A percentile compares a stretch with the other conserved stretches of the same genome.
Conservation (phyloP, 179 eudicot species). For the Nepenthes alata region DNA sequence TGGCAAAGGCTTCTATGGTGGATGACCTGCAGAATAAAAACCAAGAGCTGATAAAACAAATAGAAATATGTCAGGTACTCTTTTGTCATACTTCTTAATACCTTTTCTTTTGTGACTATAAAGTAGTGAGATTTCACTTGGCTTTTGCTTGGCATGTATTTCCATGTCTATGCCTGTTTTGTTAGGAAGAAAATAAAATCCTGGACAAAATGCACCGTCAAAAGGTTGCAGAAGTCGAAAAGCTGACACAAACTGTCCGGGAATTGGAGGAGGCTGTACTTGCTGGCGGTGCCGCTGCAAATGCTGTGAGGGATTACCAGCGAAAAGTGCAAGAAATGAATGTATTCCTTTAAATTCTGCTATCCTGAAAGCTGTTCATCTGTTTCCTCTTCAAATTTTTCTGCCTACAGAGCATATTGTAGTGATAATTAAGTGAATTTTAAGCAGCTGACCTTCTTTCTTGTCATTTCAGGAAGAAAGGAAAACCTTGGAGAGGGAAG, state of each 20-base stretch:
- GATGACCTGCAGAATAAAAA: slow-evolving; percentile 92
- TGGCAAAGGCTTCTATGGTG: slow-evolving; percentile 91
- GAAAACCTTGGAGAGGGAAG: slow-evolving; percentile 56
- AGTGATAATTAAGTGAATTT: neutral
- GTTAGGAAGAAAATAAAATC: slow-evolving; percentile 86
- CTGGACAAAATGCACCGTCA: slow-evolving; percentile 88
- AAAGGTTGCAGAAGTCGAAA: slow-evolving; percentile 91
- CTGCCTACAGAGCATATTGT: neutral
- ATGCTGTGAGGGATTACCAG: slow-evolving; percentile 90
- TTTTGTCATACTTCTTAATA: slow-evolving; percentile 1
- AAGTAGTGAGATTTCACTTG: neutral
- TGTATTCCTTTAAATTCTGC: slow-evolving; percentile 16
- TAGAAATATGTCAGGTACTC: slow-evolving; percentile 86
- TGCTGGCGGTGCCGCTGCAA: slow-evolving; percentile 98
- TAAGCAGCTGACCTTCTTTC: neutral
- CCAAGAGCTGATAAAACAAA: slow-evolving; percentile 91
- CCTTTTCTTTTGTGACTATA: neutral
- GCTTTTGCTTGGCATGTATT: slow-evolving; percentile 4
- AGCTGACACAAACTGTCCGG: slow-evolving; percentile 77
- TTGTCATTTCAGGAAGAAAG: slow-evolving; percentile 49
- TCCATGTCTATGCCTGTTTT: slow-evolving; percentile 10
- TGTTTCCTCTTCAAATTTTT: neutral
- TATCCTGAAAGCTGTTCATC: too few species aligned
- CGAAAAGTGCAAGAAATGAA: slow-evolving; percentile 96
- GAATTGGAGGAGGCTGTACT: slow-evolving; percentile 95